Evolutionary conservation across 2,329 filamentous ascomycete genomes (phyloP).

Genomic region (Cyanodermella asteris): DNA sequence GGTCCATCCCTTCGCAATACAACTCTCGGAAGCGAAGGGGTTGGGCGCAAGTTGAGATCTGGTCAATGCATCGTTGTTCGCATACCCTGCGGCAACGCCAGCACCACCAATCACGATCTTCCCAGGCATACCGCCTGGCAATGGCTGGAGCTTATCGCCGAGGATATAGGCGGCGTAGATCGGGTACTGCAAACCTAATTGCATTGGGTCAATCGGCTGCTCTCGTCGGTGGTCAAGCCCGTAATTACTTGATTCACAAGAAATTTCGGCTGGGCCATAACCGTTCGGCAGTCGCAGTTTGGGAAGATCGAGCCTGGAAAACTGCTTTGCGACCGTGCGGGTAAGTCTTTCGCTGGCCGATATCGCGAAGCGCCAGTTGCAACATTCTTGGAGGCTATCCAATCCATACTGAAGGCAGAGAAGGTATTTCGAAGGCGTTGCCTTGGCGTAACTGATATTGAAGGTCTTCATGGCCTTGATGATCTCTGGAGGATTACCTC

Average conservation of each 20-base stretch:
- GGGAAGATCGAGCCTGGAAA: slow-evolving; percentile 5
- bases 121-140: slow-evolving; percentile 20
- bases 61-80: slow-evolving; percentile 3
- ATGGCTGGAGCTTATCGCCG: slow-evolving; percentile 15
- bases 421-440: slow-evolving; percentile 10
- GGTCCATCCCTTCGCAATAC: slow-evolving; percentile 5
- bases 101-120: slow-evolving; percentile 19
- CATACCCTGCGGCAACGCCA: slow-evolving; percentile 9
- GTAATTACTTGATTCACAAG: slow-evolving; percentile 9
- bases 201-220: slow-evolving; percentile 12
- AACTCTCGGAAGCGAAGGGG: slow-evolving; percentile 6
- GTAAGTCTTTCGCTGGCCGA: slow-evolving; percentile 8
- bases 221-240: slow-evolving; percentile 6
- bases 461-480: slow-evolving; percentile 7
- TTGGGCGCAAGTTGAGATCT: slow-evolving; percentile 7
- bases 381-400: slow-evolving; percentile 5
- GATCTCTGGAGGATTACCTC: slow-evolving; percentile 9
- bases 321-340: slow-evolving; percentile 3
- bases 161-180: slow-evolving; percentile 21
- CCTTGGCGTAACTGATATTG: slow-evolving; percentile 9
- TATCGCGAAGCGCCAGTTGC: slow-evolving; percentile 8
- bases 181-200: slow-evolving; percentile 15
- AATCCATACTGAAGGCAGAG: slow-evolving; percentile 7
- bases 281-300: slow-evolving; percentile 10
- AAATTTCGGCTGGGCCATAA: slow-evolving; percentile 13